phyloP scores from a whole-genome alignment of 2,329 filamentous ascomycete species.

The Coniochaeta hoffmannii region DNA sequence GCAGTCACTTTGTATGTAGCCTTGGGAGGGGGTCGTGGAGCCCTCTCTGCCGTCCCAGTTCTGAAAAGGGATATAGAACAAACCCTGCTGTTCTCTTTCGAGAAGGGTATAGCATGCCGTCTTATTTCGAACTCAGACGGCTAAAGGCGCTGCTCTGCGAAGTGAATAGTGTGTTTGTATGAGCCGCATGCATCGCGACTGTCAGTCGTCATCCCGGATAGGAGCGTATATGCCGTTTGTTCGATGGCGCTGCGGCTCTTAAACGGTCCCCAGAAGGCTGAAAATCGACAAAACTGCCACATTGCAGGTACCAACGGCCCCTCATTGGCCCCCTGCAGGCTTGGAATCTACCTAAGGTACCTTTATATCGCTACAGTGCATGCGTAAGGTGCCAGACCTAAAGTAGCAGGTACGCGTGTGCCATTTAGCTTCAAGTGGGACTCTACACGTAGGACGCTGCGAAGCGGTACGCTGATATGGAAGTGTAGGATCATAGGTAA shows the following conservation, averaged over 20 bases:
- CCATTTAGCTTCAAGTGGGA: too few species aligned
- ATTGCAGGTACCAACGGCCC: background rate
- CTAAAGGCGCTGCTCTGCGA: background rate
- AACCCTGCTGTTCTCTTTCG: background rate
- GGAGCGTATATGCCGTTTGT: background rate
- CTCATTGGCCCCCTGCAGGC: background rate
- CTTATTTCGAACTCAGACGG: background rate
- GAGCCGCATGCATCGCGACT: background rate
- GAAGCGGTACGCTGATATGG: too few species aligned
- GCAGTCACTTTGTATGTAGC: background rate
- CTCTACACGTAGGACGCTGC: too few species aligned
- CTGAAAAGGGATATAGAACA: background rate
- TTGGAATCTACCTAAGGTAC: background rate
- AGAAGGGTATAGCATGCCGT: background rate
- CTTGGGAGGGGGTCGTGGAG: background rate
- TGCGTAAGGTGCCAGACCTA: background rate
- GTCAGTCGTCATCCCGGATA: background rate
- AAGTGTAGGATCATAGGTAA: too few species aligned
- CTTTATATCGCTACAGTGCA: too few species aligned
- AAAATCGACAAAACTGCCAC: background rate
- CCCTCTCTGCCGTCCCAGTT: background rate
- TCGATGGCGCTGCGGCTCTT: background rate
- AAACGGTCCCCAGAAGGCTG: background rate
- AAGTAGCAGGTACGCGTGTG: background rate
- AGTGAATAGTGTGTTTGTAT: background rate